Base-by-base conservation (phyloP, 352 stramenopile genomes). In the Phytophthora parvispora region DNA sequence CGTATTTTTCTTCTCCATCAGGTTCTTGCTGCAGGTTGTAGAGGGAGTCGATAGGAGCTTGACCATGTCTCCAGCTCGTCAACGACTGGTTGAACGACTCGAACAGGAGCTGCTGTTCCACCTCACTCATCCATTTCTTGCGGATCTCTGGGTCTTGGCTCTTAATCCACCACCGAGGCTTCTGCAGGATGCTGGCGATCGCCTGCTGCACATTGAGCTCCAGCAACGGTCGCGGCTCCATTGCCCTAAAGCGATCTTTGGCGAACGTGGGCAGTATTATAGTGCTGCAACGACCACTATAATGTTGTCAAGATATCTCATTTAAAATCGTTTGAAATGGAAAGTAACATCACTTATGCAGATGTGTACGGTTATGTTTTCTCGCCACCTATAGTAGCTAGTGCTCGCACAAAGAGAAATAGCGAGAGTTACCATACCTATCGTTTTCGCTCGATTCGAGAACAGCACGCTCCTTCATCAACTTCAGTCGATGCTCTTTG, bases 111-210 rank as follows among this genome's bases (percentile, higher is more conserved):
- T 55, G 45, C 4, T 65, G 28, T 43, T 80, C 67, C 8, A 87
- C 55, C 60, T 87, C 76, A 9, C 16, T 6, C 49, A 78, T 49
- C 78, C 78, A 87, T 59, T 77, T 74, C 45, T 45, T 25, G 7
- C 65, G 57, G 18, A 87, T 48, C 1, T 70, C 57, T 4, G 32
- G 49, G 28, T 78, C 74, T 22, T 74, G 54, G 54, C 51, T 70
- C 70, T 89, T 87, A 53, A 49, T 20, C 74, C 74, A 87, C 78
- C 76, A 87, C 15, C 48, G 42, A 28, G 31, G 73, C 58, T 87
- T 89, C 69, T 75, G 72, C 34, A 86, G 56, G 43, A 89, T 73
- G 31, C 72, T 62, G 47, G 67, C 66, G 40, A 84, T 71, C 6
- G 54, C 75, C 43, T 63, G 58, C 47, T 69, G 75, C 29, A 84